Evolutionary conservation across 306 rosid genomes (phyloP).

Genomic region (Casuarina cunninghamiana): DNA sequence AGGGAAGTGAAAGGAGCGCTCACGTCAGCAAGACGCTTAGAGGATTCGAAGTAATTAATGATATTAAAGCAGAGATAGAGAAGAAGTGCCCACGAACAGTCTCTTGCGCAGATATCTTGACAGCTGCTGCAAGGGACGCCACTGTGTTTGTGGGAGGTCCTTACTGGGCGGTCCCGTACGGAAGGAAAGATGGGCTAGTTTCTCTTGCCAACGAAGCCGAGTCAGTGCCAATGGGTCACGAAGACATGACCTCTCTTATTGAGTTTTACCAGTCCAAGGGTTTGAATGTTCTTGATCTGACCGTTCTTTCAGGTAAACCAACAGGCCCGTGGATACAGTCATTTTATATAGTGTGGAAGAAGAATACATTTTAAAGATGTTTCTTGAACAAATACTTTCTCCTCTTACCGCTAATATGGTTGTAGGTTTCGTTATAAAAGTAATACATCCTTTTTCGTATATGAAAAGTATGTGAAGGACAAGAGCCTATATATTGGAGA

Average conservation of each 20-base stretch:
- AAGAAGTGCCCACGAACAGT: conserved; percentile 61
- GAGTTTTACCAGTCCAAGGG: conserved; percentile 69
- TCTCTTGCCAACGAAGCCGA: conserved; percentile 61
- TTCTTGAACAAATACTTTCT: too few species aligned
- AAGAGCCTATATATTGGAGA: too few species aligned
- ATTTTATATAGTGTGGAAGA: too few species aligned
- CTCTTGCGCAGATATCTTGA: conserved; percentile 77
- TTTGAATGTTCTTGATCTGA: conserved; percentile 58
- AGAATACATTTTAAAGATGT: too few species aligned
- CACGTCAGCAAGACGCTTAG: conserved; percentile 66
- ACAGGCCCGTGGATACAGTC: neutral
- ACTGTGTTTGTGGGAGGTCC: conserved; percentile 65
- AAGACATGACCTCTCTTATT: conserved; percentile 57
- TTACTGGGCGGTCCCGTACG: conserved; percentile 69
- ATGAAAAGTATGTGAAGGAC: too few species aligned
- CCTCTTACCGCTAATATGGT: too few species aligned
- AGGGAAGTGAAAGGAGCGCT: conserved; percentile 76
- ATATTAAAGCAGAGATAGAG: conserved; percentile 74
- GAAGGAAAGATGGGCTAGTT: conserved; percentile 65
- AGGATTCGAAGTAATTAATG: conserved; percentile 76
- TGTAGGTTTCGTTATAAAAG: too few species aligned
- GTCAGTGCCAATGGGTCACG: conserved; percentile 63
- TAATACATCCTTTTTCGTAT: too few species aligned
- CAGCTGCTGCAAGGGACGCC: conserved; percentile 72
- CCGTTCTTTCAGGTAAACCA: conserved; percentile 67